Evolutionary conservation across 768 basidiomycete species (phyloP).

Genomic region (Tylopilus plumbeoviolaceoides): DNA sequence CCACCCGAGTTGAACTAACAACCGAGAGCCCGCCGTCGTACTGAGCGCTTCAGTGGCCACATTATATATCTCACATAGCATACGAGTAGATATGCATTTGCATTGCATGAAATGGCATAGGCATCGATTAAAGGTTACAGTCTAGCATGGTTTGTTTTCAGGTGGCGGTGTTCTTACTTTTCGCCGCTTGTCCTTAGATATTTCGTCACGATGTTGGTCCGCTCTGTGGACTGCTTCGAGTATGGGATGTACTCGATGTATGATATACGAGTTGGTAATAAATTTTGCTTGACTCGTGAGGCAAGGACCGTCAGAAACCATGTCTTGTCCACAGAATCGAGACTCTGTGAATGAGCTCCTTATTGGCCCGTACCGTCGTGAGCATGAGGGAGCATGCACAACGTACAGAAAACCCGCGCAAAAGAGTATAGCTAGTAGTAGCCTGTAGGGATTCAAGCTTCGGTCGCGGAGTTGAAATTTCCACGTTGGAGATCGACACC

Average conservation of each 20-base stretch:
- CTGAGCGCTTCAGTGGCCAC: background rate
- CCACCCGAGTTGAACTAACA: background rate
- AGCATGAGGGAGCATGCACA: no score
- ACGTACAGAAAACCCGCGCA: no score
- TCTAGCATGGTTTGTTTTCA: conserved; percentile 5
- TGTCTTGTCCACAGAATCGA: no score
- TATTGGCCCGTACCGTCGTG: no score
- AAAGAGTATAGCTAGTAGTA: no score
- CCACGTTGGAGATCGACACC: no score
- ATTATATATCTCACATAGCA: conserved; percentile 5
- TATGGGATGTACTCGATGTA: background rate
- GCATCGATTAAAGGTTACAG: background rate
- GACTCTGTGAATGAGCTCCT: no score
- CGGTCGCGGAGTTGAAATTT: conserved; percentile 17
- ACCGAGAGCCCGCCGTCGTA: background rate
- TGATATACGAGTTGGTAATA: background rate
- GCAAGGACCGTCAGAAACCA: no score
- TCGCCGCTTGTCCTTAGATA: background rate
- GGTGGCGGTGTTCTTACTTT: background rate
- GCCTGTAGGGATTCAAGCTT: no score
- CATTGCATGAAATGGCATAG: conserved; percentile 6
- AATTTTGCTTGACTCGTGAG: background rate
- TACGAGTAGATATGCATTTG: background rate
- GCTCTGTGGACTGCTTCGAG: background rate
- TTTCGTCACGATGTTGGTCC: background rate